These are phyloP conservation scores for Sordariomycetes sp. DNA, from an alignment of 2,329 filamentous ascomycete genomes.

Conservation along the genomic window DNA sequence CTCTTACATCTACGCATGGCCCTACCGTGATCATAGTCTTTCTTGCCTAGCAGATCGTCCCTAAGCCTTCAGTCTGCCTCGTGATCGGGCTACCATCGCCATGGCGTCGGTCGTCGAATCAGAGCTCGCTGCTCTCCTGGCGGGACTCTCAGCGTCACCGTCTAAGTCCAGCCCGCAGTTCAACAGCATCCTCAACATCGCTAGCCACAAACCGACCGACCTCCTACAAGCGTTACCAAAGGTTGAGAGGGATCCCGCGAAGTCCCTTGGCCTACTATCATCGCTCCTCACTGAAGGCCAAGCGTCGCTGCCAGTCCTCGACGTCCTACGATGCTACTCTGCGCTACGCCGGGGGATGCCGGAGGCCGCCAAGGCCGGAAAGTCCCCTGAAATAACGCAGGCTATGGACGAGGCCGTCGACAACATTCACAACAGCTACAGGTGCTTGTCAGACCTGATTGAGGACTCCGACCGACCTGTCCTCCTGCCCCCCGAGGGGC, in stretches of 20 bases:
- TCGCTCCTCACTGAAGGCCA: neutral
- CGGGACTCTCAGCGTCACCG: neutral
- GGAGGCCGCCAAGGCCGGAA: conserved; percentile 18
- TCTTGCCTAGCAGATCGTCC: neutral
- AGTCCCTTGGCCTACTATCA: neutral
- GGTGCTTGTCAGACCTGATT: conserved; percentile 24
- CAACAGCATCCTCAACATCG: neutral
- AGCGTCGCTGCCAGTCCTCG: neutral
- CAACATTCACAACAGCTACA: conserved; percentile 17
- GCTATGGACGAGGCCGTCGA: conserved; percentile 10
- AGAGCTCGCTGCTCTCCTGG: conserved; percentile 1
- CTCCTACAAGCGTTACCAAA: neutral
- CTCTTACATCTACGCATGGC: too few relatives aligned
- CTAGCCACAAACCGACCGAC: neutral
- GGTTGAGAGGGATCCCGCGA: neutral
- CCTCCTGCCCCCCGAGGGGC: conserved; percentile 12
- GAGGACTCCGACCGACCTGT: conserved; percentile 13
- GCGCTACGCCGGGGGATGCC: conserved; percentile 21
- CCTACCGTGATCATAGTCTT: too few relatives aligned
- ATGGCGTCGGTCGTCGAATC: neutral
- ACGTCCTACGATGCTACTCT: conserved; percentile 18
- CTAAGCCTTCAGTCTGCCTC: neutral
- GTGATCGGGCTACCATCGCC: neutral
- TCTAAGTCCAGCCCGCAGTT: neutral
- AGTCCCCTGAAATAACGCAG: conserved; percentile 5